These are phyloP conservation scores for Vishniacozyma victoriae DNA, from an alignment of 768 basidiomycete genomes.

Conservation along the genomic window DNA sequence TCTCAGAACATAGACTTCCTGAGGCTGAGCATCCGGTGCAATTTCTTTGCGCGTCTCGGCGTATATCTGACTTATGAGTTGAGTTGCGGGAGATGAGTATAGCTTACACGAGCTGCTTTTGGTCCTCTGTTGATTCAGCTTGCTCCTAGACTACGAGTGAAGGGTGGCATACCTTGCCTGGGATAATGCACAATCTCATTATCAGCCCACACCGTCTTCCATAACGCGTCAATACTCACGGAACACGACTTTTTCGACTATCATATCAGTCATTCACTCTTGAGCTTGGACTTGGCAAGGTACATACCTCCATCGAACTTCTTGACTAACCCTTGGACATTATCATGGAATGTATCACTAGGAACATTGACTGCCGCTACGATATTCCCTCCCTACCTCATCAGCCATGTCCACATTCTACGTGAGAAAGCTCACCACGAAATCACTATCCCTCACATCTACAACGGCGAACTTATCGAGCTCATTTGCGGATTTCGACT, in stretches of 20 bases:
- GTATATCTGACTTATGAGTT: slow-evolving; percentile 31
- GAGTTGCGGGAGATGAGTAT: neutral
- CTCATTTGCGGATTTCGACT: slow-evolving; percentile 17
- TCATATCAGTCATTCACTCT: too few relatives aligned
- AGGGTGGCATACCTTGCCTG: slow-evolving; percentile 30
- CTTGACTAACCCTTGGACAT: slow-evolving; percentile 35
- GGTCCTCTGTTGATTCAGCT: slow-evolving; percentile 35
- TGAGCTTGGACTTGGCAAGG: neutral
- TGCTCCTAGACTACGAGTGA: neutral
- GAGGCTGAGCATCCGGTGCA: slow-evolving; percentile 12
- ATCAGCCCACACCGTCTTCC: neutral
- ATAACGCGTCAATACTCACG: slow-evolving; percentile 20
- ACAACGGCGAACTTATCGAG: slow-evolving; percentile 33
- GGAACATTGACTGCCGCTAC: slow-evolving; percentile 39
- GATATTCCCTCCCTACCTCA: slow-evolving; percentile 43
- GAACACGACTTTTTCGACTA: slow-evolving; percentile 42
- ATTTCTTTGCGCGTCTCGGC: slow-evolving; percentile 28
- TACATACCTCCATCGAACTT: slow-evolving; percentile 30
- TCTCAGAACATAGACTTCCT: slow-evolving; percentile 41
- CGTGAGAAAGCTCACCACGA: slow-evolving; percentile 19
- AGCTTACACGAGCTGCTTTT: slow-evolving; percentile 42
- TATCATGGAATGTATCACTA: slow-evolving; percentile 37
- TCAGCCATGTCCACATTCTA: neutral
- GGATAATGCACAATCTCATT: slow-evolving; percentile 42
- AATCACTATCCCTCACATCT: slow-evolving; percentile 44